Conservation (phyloP, 2,329 filamentous ascomycete genomes). For the Macrophomina tecta region DNA sequence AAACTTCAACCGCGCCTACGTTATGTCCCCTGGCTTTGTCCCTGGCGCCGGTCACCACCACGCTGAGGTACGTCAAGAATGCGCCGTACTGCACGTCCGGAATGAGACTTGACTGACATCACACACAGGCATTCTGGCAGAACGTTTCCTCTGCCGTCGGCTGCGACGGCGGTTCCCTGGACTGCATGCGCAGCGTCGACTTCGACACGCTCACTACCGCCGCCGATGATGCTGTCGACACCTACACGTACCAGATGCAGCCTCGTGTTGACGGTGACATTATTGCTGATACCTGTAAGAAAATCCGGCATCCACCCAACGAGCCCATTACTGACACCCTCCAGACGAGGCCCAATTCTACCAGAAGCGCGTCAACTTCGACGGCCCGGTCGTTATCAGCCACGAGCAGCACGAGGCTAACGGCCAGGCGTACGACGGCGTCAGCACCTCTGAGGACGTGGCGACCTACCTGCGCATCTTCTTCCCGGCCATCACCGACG, state of each 20-base stretch:
- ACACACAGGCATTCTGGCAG: slow-evolving; percentile 36
- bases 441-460: slow-evolving; percentile 43
- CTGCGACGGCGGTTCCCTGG: slow-evolving; percentile 38
- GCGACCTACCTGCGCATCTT: slow-evolving; percentile 39
- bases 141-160: slow-evolving; percentile 42
- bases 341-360: slow-evolving; percentile 44
- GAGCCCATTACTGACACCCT: background rate
- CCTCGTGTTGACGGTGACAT: slow-evolving; percentile 47
- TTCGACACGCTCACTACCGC: slow-evolving; percentile 40
- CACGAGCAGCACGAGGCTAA: slow-evolving; percentile 47
- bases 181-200: slow-evolving; percentile 40
- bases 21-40: slow-evolving; percentile 39
- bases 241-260: slow-evolving; percentile 45
- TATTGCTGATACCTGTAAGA: slow-evolving; percentile 40
- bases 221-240: slow-evolving; percentile 34
- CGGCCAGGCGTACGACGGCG: slow-evolving; percentile 37
- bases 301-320: background rate
- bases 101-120: background rate
- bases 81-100: background rate
- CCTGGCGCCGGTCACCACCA: slow-evolving; percentile 47
- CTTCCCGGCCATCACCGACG: slow-evolving; percentile 45
- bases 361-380: slow-evolving; percentile 46
- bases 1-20: slow-evolving; percentile 39
- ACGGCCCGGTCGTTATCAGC: slow-evolving; percentile 43
- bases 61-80: slow-evolving; percentile 31